Base-by-base conservation (phyloP, 192 early-diverging fungal species). In the Chytriomyces sp. region DNA sequence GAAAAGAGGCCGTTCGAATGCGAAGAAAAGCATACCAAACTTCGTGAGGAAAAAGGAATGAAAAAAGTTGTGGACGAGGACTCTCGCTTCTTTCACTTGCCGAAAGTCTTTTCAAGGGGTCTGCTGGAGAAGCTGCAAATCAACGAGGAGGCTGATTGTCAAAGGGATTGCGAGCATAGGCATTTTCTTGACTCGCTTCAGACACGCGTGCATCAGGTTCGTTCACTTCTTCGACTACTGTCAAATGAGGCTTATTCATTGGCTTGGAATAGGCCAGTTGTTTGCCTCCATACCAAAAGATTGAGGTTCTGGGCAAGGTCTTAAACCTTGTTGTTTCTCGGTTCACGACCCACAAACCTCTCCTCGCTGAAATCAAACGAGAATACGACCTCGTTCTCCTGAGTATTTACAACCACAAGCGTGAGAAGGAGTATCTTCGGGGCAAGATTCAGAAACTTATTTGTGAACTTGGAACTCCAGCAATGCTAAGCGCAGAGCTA, bases 381-480 rank as follows among this genome's bases (percentile, higher is more conserved):
- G 75, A 77, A 64, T 77, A 70, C 44, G 52, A 63, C 26, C 36
- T 58, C 37, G 54, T 77, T 36, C 40, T 77, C 22, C 5, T 36
- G 22, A 33, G 59, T 22, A 28, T 64, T 34, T 17, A n/a, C 10
- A 72, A 72, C 61, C 52, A 64, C 19, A 7, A 25, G 33, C 49
- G 61, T 25, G 74, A 75, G 33, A 41, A 69, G 53, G 65, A 59
- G n/a, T 75, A 60, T 39, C 40, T 75, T 14, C 22, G 58, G 12
- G 8, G 25, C 25, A 75, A 75, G 37, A 75, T 75, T 30, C 64
- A 75, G 40, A 75, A 69, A 36, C 58, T 75, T 8, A 62, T 75
- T 25, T 75, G 74, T 41, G 74, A 75, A 33, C 39, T 60, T 33
- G 74, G 74, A 32, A 75, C 74, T 4, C 54, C 56, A 7, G 74